These are phyloP conservation scores for Rhodocollybia butyracea DNA, from an alignment of 768 basidiomycete species.

Conservation along the genomic window DNA sequence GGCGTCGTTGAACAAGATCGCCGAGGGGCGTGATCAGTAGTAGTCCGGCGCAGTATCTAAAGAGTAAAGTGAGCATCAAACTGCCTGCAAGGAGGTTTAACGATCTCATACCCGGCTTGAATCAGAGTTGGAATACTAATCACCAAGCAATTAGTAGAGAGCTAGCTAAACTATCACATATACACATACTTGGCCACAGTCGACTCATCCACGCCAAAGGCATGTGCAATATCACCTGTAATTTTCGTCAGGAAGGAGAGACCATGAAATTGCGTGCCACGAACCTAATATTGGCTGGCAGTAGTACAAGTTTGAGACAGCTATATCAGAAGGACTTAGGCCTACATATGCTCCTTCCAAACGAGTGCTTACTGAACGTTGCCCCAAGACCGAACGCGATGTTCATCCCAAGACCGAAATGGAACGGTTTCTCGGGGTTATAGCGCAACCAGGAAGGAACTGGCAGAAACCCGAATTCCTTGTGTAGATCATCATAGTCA, in stretches of 20 bases:
- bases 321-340: slow-evolving; percentile 24
- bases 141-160: slow-evolving; percentile 18
- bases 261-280: slow-evolving; percentile 17
- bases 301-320: slow-evolving; percentile 78
- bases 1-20: slow-evolving; percentile 75
- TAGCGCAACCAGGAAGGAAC: slow-evolving; percentile 57
- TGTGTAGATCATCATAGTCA: slow-evolving; percentile 19
- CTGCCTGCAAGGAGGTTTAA: neutral
- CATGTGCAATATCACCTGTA: too few species aligned
- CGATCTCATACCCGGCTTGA: slow-evolving; percentile 68
- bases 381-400: slow-evolving; percentile 60
- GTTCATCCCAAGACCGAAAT: slow-evolving; percentile 53
- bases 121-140: slow-evolving; percentile 60
- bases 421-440: slow-evolving; percentile 44
- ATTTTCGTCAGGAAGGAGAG: too few species aligned
- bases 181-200: too few species aligned
- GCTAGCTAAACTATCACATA: too few species aligned
- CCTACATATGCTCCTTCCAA: neutral
- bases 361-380: slow-evolving; percentile 45
- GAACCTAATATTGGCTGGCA: slow-evolving; percentile 76
- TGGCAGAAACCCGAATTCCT: slow-evolving; percentile 65
- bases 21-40: slow-evolving; percentile 79
- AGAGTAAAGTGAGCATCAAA: neutral
- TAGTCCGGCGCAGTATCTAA: slow-evolving; percentile 69
- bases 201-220: slow-evolving; percentile 17